Base-by-base conservation (phyloP, 805 yeast species). In the Candida railenensis region DNA sequence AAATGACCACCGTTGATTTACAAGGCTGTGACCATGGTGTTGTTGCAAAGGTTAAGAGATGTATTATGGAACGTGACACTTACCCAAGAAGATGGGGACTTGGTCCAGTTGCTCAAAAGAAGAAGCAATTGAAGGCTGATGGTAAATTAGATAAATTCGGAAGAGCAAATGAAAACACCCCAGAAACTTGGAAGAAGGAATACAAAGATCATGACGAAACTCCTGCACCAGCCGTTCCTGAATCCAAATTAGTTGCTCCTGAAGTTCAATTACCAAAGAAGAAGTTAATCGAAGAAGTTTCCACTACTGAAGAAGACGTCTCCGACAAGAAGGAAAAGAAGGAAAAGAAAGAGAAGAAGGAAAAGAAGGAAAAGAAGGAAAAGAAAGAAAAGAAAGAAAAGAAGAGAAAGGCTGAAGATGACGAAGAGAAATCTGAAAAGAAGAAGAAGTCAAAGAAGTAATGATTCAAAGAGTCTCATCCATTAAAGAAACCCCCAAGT, bases 61-160 rank as follows among this genome's bases (percentile, higher is more conserved):
- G 98, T 78, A 94, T 94, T 61, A 94, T 94, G 99, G 99, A 94
- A 77, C 86, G 99, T 77, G 99, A 94, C 70, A 82, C 96, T 44
- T 94, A 94, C 72, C 99, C 99, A 74, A 87, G 99, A 81, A 86
- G 97, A 81, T 94, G 99, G 99, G 99, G 99, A 52, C 76, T 94
- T 59, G 99, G 99, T 60, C 99, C 99, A 60, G 89, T 91, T 66
- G 98, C 99, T 50, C 89, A 88, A 73, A 90, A 90, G 85, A 94
- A 94, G 87, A 94, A 94, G 81, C 96, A 92, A 78, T 77, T 94
- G 80, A 92, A 91, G 81, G 87, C 95, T 45, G 96, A 87, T 55
- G 99, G 98, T 63, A 92, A 94, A 74, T 83, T 94, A 64, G 99
- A 94, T 78, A 89, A 92, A 73, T 94, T 73, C 63, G 99, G 99